Base-by-base conservation (phyloP, 495 filamentous ascomycete species). In the Daldinia loculata region DNA sequence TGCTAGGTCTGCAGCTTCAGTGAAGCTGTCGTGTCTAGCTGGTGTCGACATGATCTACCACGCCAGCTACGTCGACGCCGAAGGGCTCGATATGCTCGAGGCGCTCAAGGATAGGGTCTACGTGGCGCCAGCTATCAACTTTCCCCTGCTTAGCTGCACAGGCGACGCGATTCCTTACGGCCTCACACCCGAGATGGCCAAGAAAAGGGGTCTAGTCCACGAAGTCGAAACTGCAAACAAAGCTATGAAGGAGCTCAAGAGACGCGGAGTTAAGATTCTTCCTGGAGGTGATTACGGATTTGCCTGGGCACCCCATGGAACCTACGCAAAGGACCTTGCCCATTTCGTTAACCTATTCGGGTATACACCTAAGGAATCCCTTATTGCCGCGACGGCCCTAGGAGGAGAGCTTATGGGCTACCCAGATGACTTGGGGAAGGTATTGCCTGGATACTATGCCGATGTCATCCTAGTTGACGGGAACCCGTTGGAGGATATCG, bases 41-140 rank as follows among this genome's bases (percentile, higher is more conserved):
- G 61, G 61, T 12, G 41, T 63, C 24, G 61, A 63, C 61, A 51
- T 63, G 15, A 63, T 63, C 26, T 63, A 63, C 50, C 61, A 63
- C 29, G 61, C 61, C 6, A 63, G 61, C 50, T 63, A 43, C 36
- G 50, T 55, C 5, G 61, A 63, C n/a, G 61, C 50, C 15, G 61
- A 63, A 32, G 61, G 61, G 19, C 36, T 63, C 3, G 61, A 55
- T 12, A 63, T 63, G 61, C 50, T 63, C 24, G 61, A 63, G 24
- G 61, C 12, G 15, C 61, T 63, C 24, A 63, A 63, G n/a, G 61
- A 63, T 4, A 24, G 43, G 3, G 43, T 48, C 7, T 48, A 48
- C 19, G 43, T 48, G 2, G 43, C 43, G 43, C 43, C 43, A 1
- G 43, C 43, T 12, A 48, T 48, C 17, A 48, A 48, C 19, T 48